Evolutionary conservation across 1,284 basidiomycete genomes (phyloP), one percentile per base, ranked within the genome.

Genomic region (Sanghuangporus sanghuang): DNA sequence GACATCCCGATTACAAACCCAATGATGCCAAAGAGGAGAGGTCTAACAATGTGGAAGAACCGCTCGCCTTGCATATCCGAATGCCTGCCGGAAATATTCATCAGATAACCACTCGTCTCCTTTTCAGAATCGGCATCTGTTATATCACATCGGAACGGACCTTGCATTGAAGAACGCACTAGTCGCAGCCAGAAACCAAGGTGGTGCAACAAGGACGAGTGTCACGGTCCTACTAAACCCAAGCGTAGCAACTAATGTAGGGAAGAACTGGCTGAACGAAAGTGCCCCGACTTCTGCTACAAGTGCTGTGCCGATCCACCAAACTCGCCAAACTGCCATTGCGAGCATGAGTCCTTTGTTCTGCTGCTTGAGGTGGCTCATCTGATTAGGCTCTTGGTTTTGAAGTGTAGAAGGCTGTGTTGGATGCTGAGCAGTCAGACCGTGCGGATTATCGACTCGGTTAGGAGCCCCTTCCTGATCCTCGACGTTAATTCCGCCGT

Each of bases 1-100:
- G 72, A 69, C 63, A 81, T 73, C 9, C 78, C 77, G 54, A 82
- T 77, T 63, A 81, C 70, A 67, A 78, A 78, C 39, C 77, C 75
- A 38, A 77, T 57, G 12, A 77, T 73, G 7, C 73, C 72, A 46
- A 78, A 68, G 4, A 71, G 49, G 16, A 78, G 68, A 5, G 75
- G 76, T 61, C 69, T 69, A 6, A 71, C 68, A 44, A 78, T 74
- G 66, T 81, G 79, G 68, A 71, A 77, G 68, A 77, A 78, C 40
- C 76, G 69, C 61, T 76, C 74, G 52, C 72, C 70, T 1, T 71
- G 70, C 64, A 73, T 71, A 67, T 81, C 71, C 6, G 71, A 73
- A 59, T 71, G 71, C 58, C 71, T 73, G 54, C 6, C 14, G 14
- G 6, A 3, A 12, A 44, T 12, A n/a, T 11, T 44, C n/a, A 44